phyloP scores from a whole-genome alignment of 768 basidiomycete genomes.

The Calocybe cyanea region DNA sequence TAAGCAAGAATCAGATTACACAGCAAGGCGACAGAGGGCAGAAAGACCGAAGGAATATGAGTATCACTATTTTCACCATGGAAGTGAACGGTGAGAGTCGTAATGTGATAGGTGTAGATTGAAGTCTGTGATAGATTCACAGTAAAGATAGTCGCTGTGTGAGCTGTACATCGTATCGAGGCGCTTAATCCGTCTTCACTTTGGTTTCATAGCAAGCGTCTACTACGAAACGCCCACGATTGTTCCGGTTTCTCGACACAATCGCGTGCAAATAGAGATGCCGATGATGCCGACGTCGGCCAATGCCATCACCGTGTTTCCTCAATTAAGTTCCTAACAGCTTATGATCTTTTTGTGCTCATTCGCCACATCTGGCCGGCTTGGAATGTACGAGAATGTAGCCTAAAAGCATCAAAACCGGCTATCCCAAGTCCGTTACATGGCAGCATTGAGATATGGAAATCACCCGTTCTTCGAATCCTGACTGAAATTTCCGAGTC shows the following conservation, averaged over 20 bases:
- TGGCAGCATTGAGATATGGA: too few relatives aligned
- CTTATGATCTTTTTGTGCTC: too few relatives aligned
- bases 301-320: too few relatives aligned
- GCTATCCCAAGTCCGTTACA: too few relatives aligned
- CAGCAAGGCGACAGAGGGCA: constrained; percentile 86
- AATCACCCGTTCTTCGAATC: too few relatives aligned
- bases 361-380: too few relatives aligned
- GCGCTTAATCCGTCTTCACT: constrained; percentile 36
- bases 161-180: constrained; percentile 71
- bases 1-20: constrained; percentile 61
- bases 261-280: constrained; percentile 4
- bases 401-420: too few relatives aligned
- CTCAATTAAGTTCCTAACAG: too few relatives aligned
- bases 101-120: constrained; percentile 62
- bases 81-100: constrained; percentile 93
- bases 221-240: constrained; percentile 13
- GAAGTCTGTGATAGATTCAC: constrained; percentile 40
- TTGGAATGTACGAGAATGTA: too few relatives aligned
- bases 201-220: constrained; percentile 7
- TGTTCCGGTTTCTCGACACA: constrained; percentile 11
- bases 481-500: too few relatives aligned
- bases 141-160: constrained; percentile 86
- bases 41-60: constrained; percentile 87
- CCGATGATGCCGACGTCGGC: not conserved
- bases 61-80: constrained; percentile 83